A percentile compares a stretch with the other conserved stretches of the same genome.
phyloP scores from a whole-genome alignment of 2,329 filamentous ascomycete genomes.

The Botrytis porri region DNA sequence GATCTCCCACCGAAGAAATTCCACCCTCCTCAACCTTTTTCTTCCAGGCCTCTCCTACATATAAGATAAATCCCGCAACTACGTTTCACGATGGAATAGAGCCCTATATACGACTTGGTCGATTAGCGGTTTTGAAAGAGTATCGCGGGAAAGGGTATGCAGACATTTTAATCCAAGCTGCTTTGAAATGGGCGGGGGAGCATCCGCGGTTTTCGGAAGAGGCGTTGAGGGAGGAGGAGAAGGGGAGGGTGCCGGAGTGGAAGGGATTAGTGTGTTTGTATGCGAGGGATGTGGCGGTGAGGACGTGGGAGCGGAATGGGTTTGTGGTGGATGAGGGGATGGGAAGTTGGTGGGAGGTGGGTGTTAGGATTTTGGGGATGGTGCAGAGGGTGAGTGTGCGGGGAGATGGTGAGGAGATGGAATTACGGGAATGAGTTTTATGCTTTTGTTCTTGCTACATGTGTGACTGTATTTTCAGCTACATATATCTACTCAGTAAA shows the following conservation, averaged over 20 bases:
- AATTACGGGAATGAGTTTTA: neutral
- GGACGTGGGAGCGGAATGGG: constrained; percentile 67
- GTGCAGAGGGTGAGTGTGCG: constrained; percentile 41
- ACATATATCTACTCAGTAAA: no score
- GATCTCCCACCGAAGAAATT: neutral
- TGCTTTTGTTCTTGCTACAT: neutral
- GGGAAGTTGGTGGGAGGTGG: constrained; percentile 79
- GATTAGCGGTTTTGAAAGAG: constrained; percentile 65
- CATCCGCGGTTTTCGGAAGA: constrained; percentile 53
- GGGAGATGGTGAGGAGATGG: neutral
- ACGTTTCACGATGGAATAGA: constrained; percentile 60
- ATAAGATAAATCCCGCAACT: constrained; percentile 39
- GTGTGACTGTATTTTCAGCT: no score
- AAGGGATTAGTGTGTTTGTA: constrained; percentile 75
- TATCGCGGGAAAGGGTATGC: constrained; percentile 66
- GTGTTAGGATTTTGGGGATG: constrained; percentile 84
- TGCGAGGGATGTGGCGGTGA: constrained; percentile 65
- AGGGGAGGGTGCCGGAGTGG: constrained; percentile 54
- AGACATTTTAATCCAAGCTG: constrained; percentile 62
- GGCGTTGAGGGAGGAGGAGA: constrained; percentile 42
- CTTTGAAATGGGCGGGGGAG: constrained; percentile 62
- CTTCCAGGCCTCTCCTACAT: constrained; percentile 13
- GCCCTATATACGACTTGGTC: constrained; percentile 78
- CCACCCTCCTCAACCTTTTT: neutral
- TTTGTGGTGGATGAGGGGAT: constrained; percentile 71